Evolutionary conservation across 192 early-diverging fungal genomes (phyloP).

Genomic region (Oehlia diaphana): DNA sequence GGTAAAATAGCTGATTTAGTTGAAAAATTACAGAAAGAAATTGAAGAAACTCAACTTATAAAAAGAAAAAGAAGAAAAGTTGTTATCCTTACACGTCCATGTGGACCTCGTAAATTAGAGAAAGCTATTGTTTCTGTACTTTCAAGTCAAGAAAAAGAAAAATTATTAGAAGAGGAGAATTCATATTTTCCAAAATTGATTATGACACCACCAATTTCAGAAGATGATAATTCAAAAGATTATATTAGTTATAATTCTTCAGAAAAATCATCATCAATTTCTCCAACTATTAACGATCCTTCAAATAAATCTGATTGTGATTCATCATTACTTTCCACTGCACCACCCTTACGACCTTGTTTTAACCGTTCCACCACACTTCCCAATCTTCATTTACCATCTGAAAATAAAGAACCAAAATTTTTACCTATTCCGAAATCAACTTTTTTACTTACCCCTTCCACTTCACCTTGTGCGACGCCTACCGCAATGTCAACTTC

Average conservation of each 20-base stretch:
- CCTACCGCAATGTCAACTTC: background rate
- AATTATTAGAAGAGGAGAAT: too few species aligned
- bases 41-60: background rate
- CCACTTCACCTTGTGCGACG: background rate
- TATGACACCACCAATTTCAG: background rate
- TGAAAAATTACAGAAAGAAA: conserved; percentile 17
- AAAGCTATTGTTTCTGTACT: background rate
- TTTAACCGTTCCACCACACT: background rate
- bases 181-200: conserved; percentile 19
- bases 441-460: background rate
- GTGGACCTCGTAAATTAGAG: conserved; percentile 37
- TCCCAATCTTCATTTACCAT: too few species aligned
- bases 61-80: conserved; percentile 4
- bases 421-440: background rate
- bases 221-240: background rate
- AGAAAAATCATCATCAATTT: too few species aligned
- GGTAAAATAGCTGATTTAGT: conserved; percentile 30
- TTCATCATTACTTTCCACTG: too few species aligned
- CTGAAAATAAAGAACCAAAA: background rate
- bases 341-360: background rate
- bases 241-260: background rate
- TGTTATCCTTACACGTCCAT: conserved; percentile 34
- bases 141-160: background rate
- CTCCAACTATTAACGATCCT: too few species aligned
- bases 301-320: too few species aligned